Conservation (phyloP, 2,329 filamentous ascomycete genomes). For the Arachnopeziza araneosa region DNA sequence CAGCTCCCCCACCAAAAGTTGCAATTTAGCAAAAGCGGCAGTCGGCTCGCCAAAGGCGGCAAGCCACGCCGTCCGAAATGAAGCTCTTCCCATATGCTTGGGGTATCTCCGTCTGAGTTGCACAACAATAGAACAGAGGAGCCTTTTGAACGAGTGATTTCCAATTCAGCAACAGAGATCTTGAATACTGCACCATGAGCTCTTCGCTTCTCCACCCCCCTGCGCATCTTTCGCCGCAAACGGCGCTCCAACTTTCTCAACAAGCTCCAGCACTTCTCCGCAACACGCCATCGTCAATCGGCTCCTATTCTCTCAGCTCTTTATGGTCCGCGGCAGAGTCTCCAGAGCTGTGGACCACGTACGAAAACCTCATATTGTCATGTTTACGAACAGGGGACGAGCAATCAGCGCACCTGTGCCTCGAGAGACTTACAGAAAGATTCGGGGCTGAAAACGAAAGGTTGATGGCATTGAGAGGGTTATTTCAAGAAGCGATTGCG, state of each 20-base stretch:
- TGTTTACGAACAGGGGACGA: slow-evolving; percentile 84
- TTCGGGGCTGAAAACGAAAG: slow-evolving; percentile 84
- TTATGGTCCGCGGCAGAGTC: slow-evolving; percentile 59
- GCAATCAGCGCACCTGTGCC: slow-evolving; percentile 65
- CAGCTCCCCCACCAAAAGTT: not conserved
- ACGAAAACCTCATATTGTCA: slow-evolving; percentile 81
- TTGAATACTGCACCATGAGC: slow-evolving; percentile 35
- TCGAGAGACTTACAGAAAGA: slow-evolving; percentile 69
- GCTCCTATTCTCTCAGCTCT: slow-evolving; percentile 47
- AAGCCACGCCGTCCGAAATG: not conserved
- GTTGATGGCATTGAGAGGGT: slow-evolving; percentile 73
- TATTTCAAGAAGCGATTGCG: slow-evolving; percentile 81
- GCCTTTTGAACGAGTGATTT: not conserved
- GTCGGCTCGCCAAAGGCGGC: not conserved
- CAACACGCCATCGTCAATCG: slow-evolving; percentile 48
- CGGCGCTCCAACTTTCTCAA: slow-evolving; percentile 54
- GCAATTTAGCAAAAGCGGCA: not conserved
- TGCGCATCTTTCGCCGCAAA: slow-evolving; percentile 48
- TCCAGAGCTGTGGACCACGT: slow-evolving; percentile 74
- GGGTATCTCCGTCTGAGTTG: not conserved
- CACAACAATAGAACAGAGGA: not conserved
- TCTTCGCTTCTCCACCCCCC: slow-evolving; percentile 52
- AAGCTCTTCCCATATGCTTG: too few relatives aligned
- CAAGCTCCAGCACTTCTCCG: slow-evolving; percentile 52
- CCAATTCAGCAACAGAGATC: not conserved